These are phyloP conservation scores for Globisporangium emineosum DNA, from an alignment of 352 stramenopile species.

Conservation along the genomic window DNA sequence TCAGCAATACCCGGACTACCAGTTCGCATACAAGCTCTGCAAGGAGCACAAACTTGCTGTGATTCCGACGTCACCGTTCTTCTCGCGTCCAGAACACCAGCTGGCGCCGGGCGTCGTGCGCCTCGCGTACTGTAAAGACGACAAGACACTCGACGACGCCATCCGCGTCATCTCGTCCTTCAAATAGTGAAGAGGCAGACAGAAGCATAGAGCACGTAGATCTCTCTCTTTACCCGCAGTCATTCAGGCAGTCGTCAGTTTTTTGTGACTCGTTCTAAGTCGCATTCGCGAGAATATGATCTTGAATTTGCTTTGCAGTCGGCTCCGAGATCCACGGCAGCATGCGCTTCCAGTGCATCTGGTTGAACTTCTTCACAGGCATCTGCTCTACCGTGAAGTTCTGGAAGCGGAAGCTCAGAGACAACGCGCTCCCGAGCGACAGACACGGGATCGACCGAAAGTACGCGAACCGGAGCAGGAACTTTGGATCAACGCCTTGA, in stretches of 20 bases:
- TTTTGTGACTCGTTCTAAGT: slow-evolving; percentile 1
- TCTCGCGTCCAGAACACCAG: slow-evolving; percentile 77
- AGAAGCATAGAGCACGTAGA: slow-evolving; percentile 10
- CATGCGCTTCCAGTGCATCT: slow-evolving; percentile 86
- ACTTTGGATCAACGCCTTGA: slow-evolving; percentile 40
- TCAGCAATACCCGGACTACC: slow-evolving; percentile 83
- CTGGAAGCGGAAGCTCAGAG: slow-evolving; percentile 74
- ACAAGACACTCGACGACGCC: slow-evolving; percentile 89
- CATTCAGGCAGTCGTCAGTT: not conserved
- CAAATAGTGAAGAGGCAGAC: slow-evolving; percentile 9
- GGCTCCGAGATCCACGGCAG: slow-evolving; percentile 71
- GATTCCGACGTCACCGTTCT: slow-evolving; percentile 95
- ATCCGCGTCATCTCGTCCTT: slow-evolving; percentile 74
- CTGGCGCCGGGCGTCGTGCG: slow-evolving; percentile 78
- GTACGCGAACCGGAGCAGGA: slow-evolving; percentile 52
- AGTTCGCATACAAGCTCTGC: slow-evolving; percentile 90
- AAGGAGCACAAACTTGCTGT: slow-evolving; percentile 88
- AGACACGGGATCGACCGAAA: slow-evolving; percentile 49
- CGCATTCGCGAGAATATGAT: slow-evolving; percentile 34
- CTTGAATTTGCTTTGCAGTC: slow-evolving; percentile 46
- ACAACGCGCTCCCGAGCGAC: slow-evolving; percentile 61
- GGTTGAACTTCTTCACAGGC: slow-evolving; percentile 76
- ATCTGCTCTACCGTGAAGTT: slow-evolving; percentile 60
- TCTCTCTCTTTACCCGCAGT: not conserved
- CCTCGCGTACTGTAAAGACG: slow-evolving; percentile 97